A percentile compares a stretch with the other conserved stretches of the same genome.
phyloP scores from a whole-genome alignment of 2,329 filamentous ascomycete species.

The Colletotrichum sp. region DNA sequence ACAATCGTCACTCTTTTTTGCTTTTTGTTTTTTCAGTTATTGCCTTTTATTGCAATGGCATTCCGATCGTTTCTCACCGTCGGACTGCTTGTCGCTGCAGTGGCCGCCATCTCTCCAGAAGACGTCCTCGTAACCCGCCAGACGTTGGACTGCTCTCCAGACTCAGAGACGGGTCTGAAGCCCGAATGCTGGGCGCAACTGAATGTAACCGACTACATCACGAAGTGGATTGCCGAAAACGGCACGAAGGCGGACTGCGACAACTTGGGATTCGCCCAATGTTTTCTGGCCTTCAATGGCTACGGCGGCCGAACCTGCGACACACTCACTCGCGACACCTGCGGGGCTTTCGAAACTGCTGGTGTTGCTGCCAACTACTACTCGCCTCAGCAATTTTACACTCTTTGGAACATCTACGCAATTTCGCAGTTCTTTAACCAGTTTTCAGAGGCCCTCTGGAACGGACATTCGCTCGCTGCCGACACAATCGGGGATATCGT shows the following conservation, averaged over 20 bases:
- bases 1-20: background rate
- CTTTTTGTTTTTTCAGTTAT: background rate
- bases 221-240: constrained; percentile 28
- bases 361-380: constrained; percentile 24
- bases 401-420: constrained; percentile 32
- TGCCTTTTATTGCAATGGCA: background rate
- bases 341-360: constrained; percentile 20
- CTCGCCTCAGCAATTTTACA: constrained; percentile 29
- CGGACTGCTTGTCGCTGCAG: background rate
- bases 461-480: constrained; percentile 27
- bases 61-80: background rate
- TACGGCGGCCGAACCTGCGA: constrained; percentile 29
- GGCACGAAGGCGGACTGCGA: constrained; percentile 28
- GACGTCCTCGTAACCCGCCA: background rate
- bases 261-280: constrained; percentile 29
- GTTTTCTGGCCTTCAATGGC: constrained; percentile 29
- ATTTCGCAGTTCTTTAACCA: constrained; percentile 33
- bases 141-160: background rate
- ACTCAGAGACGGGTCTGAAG: constrained; percentile 21
- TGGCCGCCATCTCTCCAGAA: background rate
- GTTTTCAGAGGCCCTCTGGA: constrained; percentile 28
- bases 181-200: constrained; percentile 26
- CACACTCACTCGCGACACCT: constrained; percentile 28
- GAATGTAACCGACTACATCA: constrained; percentile 27
- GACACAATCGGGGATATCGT: constrained; percentile 30